phyloP scores from a whole-genome alignment of 352 stramenopile genomes.

The Elongisporangium prolatum region DNA sequence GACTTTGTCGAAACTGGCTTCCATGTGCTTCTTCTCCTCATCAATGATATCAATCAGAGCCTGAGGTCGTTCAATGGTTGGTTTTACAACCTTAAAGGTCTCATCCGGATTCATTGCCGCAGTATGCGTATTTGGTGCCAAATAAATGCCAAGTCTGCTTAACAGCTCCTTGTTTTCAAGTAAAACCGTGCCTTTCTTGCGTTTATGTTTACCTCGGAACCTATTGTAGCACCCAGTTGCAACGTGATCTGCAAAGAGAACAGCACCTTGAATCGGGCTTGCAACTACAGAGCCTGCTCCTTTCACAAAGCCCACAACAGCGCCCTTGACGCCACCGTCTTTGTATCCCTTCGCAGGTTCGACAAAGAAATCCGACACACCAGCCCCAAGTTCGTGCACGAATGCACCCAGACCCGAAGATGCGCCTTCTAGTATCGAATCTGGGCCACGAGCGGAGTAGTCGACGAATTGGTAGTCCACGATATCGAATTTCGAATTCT shows the following conservation, averaged over 20 bases:
- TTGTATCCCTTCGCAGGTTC: constrained; percentile 54
- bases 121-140: constrained; percentile 36
- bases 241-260: constrained; percentile 62
- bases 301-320: constrained; percentile 54
- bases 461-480: constrained; percentile 62
- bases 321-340: constrained; percentile 53
- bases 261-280: constrained; percentile 44
- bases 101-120: constrained; percentile 49
- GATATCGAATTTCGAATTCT: constrained; percentile 43
- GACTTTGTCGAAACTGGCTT: constrained; percentile 31
- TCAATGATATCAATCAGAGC: constrained; percentile 2
- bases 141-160: constrained; percentile 31
- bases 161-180: constrained; percentile 37
- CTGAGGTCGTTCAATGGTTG: background rate
- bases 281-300: constrained; percentile 49
- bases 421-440: constrained; percentile 43
- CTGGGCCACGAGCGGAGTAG: constrained; percentile 52
- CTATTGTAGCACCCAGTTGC: constrained; percentile 63
- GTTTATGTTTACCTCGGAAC: constrained; percentile 28
- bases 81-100: constrained; percentile 10
- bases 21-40: constrained; percentile 33
- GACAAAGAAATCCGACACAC: constrained; percentile 59
- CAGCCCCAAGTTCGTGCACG: constrained; percentile 55
- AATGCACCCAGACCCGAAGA: constrained; percentile 51
- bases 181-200: constrained; percentile 44